Base-by-base conservation (phyloP, 129 eudicot genomes). In the Flaveria sonorensis region DNA sequence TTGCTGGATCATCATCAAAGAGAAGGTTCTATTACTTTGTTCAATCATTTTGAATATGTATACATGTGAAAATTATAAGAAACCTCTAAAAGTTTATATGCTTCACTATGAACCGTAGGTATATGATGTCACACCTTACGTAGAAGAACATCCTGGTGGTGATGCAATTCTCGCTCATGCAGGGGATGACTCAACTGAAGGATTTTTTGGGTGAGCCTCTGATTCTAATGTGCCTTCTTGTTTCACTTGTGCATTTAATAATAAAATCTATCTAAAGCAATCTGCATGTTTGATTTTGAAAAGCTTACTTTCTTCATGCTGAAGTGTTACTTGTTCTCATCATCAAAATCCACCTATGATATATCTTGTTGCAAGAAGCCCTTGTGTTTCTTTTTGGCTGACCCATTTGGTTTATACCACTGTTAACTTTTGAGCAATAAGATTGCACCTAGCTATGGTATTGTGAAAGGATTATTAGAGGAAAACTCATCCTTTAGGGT, bases 101-200 rank as follows among this genome's bases (percentile, higher is more conserved):
- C 42, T 67, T 47, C 14, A 50, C 56, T 24, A 26, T 61, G 40
- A 61, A 24, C 42, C 2, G 19, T 61, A 61, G 98, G 96, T 93
- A 60, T 93, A 90, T 79, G 98, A 93, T 82, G 96, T 93, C 48
- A 90, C 97, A 1, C 84, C 97, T 64, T 93, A 93, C 73, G 96
- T 93, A 48, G 98, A 93, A 83, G 98, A 93, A 85, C 98, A 93
- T 70, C 98, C 98, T 46, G 97, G 98, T 63, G 98, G 98, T 47
- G 98, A 93, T 86, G 98, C 98, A 43, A 93, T 91, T 86, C 81
- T 93, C 45, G 88, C 82, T 4, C 96, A 93, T 86, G 97, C 98
- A 55, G 96, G 98, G 46, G 97, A 89, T 77, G 98, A 93, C 81
- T 88, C 98, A 24, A 93, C 98, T 21, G 87, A 88, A 82, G 98